Evolutionary conservation across 177 flowering plant species (phyloP).

Genomic region (Tripterygium wilfordii): DNA sequence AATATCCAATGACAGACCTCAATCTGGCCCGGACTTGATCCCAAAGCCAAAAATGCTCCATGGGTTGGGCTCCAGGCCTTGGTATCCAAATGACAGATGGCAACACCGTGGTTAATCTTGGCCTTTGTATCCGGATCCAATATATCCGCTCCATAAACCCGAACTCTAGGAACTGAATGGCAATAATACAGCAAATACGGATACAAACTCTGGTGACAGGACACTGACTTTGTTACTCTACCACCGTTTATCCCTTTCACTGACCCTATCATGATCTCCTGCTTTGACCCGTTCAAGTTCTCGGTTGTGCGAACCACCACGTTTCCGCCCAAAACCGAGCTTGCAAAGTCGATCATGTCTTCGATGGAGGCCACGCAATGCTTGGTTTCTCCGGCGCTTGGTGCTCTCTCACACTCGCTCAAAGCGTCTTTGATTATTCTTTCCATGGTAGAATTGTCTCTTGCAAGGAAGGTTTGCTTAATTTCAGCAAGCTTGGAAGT

Average conservation of each 20-base stretch:
- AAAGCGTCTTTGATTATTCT: slow-evolving; percentile 1
- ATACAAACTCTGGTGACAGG: slow-evolving; percentile 13
- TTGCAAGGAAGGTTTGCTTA: slow-evolving; percentile 4
- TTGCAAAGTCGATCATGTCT: too few species aligned
- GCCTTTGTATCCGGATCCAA: not conserved
- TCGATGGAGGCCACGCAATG: slow-evolving; percentile 13
- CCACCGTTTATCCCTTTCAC: too few species aligned
- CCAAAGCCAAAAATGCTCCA: slow-evolving; percentile 11
- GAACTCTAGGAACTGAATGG: slow-evolving; percentile 7
- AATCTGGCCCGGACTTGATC: slow-evolving; percentile 4
- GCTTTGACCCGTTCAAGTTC: slow-evolving; percentile 5
- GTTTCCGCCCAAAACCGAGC: too few species aligned
- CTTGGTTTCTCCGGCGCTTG: slow-evolving; percentile 17
- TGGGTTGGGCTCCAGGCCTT: slow-evolving; percentile 5
- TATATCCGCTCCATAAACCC: slow-evolving; percentile 9
- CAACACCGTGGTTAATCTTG: slow-evolving; percentile 11
- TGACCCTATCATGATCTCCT: slow-evolving; percentile 8
- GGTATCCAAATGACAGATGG: slow-evolving; percentile 15
- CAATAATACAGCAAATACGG: too few species aligned
- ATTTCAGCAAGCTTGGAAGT: not conserved
- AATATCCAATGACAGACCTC: too few species aligned
- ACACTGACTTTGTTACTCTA: too few species aligned
- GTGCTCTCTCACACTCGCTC: slow-evolving; percentile 12
- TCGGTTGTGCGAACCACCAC: slow-evolving; percentile 8
- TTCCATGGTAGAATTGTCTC: slow-evolving; percentile 8